phyloP scores from a whole-genome alignment of 768 basidiomycete species.

The Leucosporidium creatinivorum region DNA sequence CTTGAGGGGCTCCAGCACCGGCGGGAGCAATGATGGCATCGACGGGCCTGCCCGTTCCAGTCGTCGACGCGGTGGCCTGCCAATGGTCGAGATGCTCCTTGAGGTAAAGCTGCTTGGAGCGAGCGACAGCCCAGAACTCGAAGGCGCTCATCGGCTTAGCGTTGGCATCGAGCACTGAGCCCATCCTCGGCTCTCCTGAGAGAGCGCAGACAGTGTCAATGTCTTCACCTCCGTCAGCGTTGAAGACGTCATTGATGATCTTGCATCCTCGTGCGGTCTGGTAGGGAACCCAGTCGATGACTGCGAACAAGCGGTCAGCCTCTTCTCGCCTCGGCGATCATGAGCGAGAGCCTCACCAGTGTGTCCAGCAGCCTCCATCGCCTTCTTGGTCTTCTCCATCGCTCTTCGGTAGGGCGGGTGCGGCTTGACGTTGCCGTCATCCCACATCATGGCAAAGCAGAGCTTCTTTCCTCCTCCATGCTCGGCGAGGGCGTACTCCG shows the following conservation, averaged over 20 bases:
- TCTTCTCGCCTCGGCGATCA: too few species aligned
- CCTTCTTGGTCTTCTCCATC: constrained; percentile 52
- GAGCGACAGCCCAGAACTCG: constrained; percentile 29
- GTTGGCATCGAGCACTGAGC: constrained; percentile 44
- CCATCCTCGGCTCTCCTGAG: constrained; percentile 53
- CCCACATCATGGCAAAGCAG: constrained; percentile 57
- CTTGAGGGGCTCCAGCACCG: constrained; percentile 6
- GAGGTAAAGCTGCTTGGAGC: constrained; percentile 47
- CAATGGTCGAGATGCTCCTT: constrained; percentile 58
- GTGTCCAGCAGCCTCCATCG: constrained; percentile 58
- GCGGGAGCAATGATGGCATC: constrained; percentile 66
- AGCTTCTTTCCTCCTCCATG: constrained; percentile 53
- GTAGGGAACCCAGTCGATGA: constrained; percentile 61
- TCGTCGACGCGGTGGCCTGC: constrained; percentile 50
- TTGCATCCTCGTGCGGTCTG: constrained; percentile 50
- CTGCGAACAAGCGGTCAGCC: constrained; percentile 42
- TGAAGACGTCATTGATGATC: constrained; percentile 38
- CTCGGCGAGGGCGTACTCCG: constrained; percentile 55
- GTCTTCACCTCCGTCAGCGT: constrained; percentile 47
- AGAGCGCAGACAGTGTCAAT: constrained; percentile 33
- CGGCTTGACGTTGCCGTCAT: constrained; percentile 55
- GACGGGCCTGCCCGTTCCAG: constrained; percentile 63
- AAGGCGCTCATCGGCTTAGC: neutral
- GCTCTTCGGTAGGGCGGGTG: constrained; percentile 61
- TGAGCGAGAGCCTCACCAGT: neutral